Evolutionary conservation across 2,329 filamentous ascomycete genomes (phyloP).

Genomic region (Lecanosticta acicola): DNA sequence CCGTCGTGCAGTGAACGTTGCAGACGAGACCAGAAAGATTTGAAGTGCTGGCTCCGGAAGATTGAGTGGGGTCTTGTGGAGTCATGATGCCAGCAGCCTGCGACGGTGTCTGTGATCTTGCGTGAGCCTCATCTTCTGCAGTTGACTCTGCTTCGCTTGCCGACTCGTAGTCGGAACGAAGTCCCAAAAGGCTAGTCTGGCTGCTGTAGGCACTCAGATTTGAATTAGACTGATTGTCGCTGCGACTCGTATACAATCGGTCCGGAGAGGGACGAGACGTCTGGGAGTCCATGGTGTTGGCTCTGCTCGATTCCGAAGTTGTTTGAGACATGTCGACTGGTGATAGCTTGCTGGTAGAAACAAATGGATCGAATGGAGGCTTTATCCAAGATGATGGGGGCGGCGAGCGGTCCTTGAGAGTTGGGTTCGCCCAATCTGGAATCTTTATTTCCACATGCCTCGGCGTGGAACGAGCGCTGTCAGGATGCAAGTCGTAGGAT

Average conservation of each 20-base stretch:
- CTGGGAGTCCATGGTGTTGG: constrained; percentile 45
- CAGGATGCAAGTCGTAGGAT: constrained; percentile 10
- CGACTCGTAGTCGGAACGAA: constrained; percentile 39
- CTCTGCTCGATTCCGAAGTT: constrained; percentile 40
- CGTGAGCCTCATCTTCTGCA: constrained; percentile 19
- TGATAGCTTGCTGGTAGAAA: constrained; percentile 24
- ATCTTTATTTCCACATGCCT: constrained; percentile 49
- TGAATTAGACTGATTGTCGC: constrained; percentile 32
- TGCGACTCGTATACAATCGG: constrained; percentile 35
- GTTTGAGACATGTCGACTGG: constrained; percentile 39
- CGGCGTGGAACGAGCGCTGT: constrained; percentile 18
- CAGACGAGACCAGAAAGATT: constrained; percentile 63
- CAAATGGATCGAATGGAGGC: constrained; percentile 22
- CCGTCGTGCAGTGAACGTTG: constrained; percentile 75
- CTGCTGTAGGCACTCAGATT: constrained; percentile 43
- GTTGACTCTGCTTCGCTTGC: constrained; percentile 33
- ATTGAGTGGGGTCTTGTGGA: constrained; percentile 15
- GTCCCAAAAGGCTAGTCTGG: constrained; percentile 41
- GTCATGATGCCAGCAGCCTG: constrained; percentile 14
- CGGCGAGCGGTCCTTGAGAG: constrained; percentile 35
- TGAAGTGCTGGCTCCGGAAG: constrained; percentile 49
- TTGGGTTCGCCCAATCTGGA: constrained; percentile 41
- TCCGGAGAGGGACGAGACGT: constrained; percentile 41
- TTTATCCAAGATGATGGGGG: constrained; percentile 17
- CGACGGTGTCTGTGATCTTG: constrained; percentile 31